Percentiles rank a stretch among this genome's conserved stretches.
Evolutionary conservation across 2,329 filamentous ascomycete species (phyloP).

Genomic region (Fusarium luffae): DNA sequence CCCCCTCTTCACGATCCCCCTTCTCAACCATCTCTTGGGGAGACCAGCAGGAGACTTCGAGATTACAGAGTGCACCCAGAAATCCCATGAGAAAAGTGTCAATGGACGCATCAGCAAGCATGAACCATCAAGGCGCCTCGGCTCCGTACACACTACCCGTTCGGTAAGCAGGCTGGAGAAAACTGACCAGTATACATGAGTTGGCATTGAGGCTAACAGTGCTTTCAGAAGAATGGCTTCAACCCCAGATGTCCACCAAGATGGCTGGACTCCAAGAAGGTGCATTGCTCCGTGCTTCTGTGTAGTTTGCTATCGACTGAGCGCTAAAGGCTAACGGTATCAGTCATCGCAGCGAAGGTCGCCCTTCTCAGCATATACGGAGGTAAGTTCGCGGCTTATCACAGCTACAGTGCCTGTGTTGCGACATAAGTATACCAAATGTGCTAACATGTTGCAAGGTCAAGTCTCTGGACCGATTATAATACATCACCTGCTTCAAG

Average conservation of each 20-base stretch:
- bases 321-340: neutral
- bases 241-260: slow-evolving; percentile 37
- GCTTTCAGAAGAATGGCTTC: slow-evolving; percentile 37
- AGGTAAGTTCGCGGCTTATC: slow-evolving; percentile 26
- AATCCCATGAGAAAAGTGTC: slow-evolving; percentile 48
- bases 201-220: slow-evolving; percentile 18
- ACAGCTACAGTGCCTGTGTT: neutral
- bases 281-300: slow-evolving; percentile 5
- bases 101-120: slow-evolving; percentile 45
- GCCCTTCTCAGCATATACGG: slow-evolving; percentile 34
- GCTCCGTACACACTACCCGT: slow-evolving; percentile 40
- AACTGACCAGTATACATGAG: neutral
- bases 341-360: slow-evolving; percentile 30
- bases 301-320: neutral
- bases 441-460: slow-evolving; percentile 32
- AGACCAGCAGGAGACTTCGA: slow-evolving; percentile 41
- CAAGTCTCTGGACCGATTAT: slow-evolving; percentile 42
- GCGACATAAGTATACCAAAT: neutral
- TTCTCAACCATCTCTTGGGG: slow-evolving; percentile 40
- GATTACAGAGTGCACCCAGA: slow-evolving; percentile 20
- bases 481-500: slow-evolving; percentile 11
- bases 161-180: slow-evolving; percentile 37
- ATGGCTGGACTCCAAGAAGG: slow-evolving; percentile 38
- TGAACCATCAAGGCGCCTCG: slow-evolving; percentile 13
- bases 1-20: slow-evolving; percentile 42